Base-by-base conservation (phyloP, 2,329 filamentous ascomycete genomes). In the Reticulascus tulasneorum region DNA sequence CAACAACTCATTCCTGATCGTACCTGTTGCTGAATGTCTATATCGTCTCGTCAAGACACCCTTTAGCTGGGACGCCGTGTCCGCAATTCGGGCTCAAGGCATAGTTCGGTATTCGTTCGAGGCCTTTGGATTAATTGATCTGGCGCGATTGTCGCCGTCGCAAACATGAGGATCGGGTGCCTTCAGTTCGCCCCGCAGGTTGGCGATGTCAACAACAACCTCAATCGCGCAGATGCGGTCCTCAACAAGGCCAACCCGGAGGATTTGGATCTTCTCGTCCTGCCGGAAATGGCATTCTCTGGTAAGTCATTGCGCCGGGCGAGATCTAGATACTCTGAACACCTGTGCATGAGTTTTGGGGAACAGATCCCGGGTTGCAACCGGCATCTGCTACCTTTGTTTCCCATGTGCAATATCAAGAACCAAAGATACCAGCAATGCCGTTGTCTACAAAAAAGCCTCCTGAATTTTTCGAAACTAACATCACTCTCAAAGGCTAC, bases 241-340 rank as follows among this genome's bases (percentile, higher is more conserved):
- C 62, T 91, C 9, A 67, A 60, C 13, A 65, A 54, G 18, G 71
- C 75, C 0, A 60, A 69, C 6, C 61, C 69, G 0, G 60, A 72
- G 2, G 62, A 71, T n/a, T 29, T 90, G 2, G 83, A 88, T 52
- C 68, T 90, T 20, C 66, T 93, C 0, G 77, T 91, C 0, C 62
- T 91, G 0, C 85, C 86, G 0, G 86, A 91, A 54, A 63, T 91
- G 56, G 83, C 86, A 2, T 88, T 91, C 52, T 73, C 78, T 38
- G 82, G 82, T 85, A 60, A 47, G 63, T 52, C 19, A 29, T 27
- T 23, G n/a, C n/a, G n/a, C n/a, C n/a, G n/a, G n/a, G n/a, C n/a
- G n/a, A n/a, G n/a, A n/a, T n/a, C n/a, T n/a, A n/a, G n/a, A n/a
- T n/a, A n/a, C n/a, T n/a, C n/a, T n/a, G n/a, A n/a, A n/a, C n/a